phyloP scores from a whole-genome alignment of 345 rosid genomes.

The Euphorbia peplus region DNA sequence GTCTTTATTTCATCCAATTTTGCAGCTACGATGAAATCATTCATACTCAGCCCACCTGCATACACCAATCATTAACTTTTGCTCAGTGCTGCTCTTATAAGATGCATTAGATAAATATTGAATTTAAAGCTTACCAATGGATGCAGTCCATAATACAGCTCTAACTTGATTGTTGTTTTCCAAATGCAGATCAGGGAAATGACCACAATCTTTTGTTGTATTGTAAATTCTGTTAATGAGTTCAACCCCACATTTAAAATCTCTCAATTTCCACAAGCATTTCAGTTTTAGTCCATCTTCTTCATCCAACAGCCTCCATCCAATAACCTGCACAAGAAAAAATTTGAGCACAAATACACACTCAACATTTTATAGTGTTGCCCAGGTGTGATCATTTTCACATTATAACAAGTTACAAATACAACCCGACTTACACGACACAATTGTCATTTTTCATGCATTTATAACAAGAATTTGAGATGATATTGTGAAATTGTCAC shows the following conservation, averaged over 20 bases:
- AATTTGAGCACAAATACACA: too few relatives aligned
- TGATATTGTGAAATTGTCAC: too few relatives aligned
- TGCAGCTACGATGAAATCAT: conserved; percentile 86
- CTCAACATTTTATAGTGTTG: not conserved
- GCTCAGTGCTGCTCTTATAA: not conserved
- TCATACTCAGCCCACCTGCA: conserved; percentile 87
- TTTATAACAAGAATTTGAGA: too few relatives aligned
- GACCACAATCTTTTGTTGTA: conserved; percentile 57
- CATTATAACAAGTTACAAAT: too few relatives aligned
- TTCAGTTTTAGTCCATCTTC: conserved; percentile 66
- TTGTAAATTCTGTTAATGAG: conserved; percentile 73
- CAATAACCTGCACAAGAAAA: conserved; percentile 50
- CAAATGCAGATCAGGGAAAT: conserved; percentile 75
- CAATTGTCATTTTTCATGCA: too few relatives aligned
- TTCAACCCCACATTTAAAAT: conserved; percentile 71
- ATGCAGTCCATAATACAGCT: conserved; percentile 79
- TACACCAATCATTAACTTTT: not conserved
- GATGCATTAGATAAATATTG: not conserved
- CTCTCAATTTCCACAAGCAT: conserved; percentile 87
- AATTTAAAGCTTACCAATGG: conserved; percentile 47
- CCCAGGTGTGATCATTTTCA: too few relatives aligned
- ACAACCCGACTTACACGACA: too few relatives aligned
- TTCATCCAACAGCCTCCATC: conserved; percentile 85
- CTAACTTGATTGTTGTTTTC: conserved; percentile 72
- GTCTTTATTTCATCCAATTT: conserved; percentile 80